These are phyloP conservation scores for Limnanthes douglasii DNA, from an alignment of 345 rosid genomes.

Conservation along the genomic window DNA sequence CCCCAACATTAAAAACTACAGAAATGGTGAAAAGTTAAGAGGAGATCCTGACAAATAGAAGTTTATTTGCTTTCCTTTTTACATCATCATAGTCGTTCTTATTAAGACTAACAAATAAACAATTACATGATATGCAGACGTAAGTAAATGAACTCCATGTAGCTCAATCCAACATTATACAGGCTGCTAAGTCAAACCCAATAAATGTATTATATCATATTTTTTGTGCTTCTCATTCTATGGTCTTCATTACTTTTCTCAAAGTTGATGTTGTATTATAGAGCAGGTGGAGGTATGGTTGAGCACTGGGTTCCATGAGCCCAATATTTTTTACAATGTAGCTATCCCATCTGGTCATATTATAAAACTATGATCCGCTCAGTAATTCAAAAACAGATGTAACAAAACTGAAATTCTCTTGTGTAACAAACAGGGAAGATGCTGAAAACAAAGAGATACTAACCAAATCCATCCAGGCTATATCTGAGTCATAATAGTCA, in stretches of 20 bases:
- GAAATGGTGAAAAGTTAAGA: no score
- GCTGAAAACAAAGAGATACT: conserved; percentile 10
- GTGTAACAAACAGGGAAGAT: no score
- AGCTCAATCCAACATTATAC: no score
- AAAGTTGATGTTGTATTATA: no score
- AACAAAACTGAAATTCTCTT: background rate
- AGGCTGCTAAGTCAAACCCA: background rate
- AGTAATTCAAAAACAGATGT: background rate
- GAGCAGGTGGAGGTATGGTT: no score
- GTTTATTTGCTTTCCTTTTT: no score
- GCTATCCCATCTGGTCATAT: background rate
- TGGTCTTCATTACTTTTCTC: no score
- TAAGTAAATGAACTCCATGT: no score
- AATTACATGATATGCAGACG: background rate
- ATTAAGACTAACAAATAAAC: conserved; percentile 2
- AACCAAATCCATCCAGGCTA: conserved; percentile 99
- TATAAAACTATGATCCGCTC: background rate
- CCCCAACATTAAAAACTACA: background rate
- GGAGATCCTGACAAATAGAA: no score
- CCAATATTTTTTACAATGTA: background rate
- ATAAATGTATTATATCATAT: no score
- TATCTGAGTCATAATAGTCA: conserved; percentile 77
- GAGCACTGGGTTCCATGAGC: background rate
- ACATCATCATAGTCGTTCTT: no score
- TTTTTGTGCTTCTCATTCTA: no score